phyloP scores from a whole-genome alignment of 768 basidiomycete species.

The Leccinum rimulosum region DNA sequence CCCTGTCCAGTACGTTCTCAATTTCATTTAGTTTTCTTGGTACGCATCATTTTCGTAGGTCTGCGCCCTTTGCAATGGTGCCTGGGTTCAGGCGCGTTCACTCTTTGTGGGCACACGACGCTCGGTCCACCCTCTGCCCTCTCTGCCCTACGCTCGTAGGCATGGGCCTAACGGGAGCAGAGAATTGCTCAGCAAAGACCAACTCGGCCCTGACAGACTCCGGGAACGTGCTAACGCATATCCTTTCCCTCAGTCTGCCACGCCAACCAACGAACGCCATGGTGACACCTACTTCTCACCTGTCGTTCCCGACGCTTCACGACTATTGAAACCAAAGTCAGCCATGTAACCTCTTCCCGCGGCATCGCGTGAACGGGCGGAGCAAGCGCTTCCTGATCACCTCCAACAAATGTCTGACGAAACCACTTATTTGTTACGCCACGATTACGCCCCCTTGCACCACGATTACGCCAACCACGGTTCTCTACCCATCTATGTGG shows the following conservation, averaged over 20 bases:
- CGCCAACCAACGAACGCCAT: slow-evolving; percentile 20
- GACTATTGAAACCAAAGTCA: not conserved
- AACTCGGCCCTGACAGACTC: not conserved
- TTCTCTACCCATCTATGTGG: not conserved
- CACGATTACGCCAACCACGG: slow-evolving; percentile 2
- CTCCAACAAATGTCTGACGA: slow-evolving; percentile 14
- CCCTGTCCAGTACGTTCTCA: too few relatives aligned
- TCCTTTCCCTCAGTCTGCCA: slow-evolving; percentile 17
- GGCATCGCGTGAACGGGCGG: not conserved
- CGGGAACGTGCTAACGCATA: not conserved
- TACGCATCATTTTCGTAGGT: too few relatives aligned
- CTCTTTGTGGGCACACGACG: slow-evolving; percentile 24
- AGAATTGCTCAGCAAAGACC: not conserved
- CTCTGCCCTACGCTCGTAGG: slow-evolving; percentile 33
- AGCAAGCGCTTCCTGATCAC: not conserved
- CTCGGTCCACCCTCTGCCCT: slow-evolving; percentile 32
- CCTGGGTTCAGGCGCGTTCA: slow-evolving; percentile 13
- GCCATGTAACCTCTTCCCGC: not conserved
- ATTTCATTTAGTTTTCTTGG: too few relatives aligned
- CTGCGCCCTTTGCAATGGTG: too few relatives aligned
- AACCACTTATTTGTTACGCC: slow-evolving; percentile 16
- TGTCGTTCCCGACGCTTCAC: not conserved
- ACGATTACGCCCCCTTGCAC: slow-evolving; percentile 6
- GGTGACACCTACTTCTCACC: slow-evolving; percentile 5
- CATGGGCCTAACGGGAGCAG: slow-evolving; percentile 4